Base-by-base conservation (phyloP, 2,329 filamentous ascomycete genomes). In the Fusarium oligoseptatum region DNA sequence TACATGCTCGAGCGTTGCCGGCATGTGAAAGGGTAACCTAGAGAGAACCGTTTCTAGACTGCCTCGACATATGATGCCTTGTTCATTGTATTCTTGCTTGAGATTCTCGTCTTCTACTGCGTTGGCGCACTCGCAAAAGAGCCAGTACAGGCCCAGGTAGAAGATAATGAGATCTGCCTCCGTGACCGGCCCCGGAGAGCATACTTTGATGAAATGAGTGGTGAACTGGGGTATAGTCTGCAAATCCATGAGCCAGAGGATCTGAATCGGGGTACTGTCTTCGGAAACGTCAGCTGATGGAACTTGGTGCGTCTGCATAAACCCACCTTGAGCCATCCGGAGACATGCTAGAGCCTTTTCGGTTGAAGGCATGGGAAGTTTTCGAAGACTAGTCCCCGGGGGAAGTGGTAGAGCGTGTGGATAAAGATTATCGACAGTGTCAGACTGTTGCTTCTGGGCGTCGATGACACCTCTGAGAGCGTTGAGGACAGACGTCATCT, bases 31-130 rank as follows among this genome's bases (percentile, higher is more conserved):
- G 0, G 61, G 70, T 0, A 79, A 69, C 7, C 61, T 73, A 3
- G 73, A 67, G 3, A 79, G 70, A 7, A 76, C 58, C 1, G 75
- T 78, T 32, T 78, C 77, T 9, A 78, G 74, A 7, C 77, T 79
- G 0, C 67, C 70, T 3, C 70, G 65, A 43, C 74, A 78, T 15
- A 71, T 2, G 7, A 64, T 41, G 9, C 75, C 68, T 9, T 78
- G 71, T 2, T 9, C 6, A 3, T 20, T 22, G 9, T 58, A 58
- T 2, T 58, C 56, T 14, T 39, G 15, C 56, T 41, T 58, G 22
- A 41, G 8, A 12, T 5, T 58, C 10, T 58, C 56, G 4, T 41
- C 56, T 4, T 6, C 10, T 10, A 41, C 22, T 24, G 6, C 36
- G 3, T 41, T 58, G 22, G 24, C 15, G 11, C 56, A 58, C 36